Percentiles rank a stretch among this genome's conserved stretches.
phyloP scores from a whole-genome alignment of 768 basidiomycete species.

The Xerocomellus chrysenteron region DNA sequence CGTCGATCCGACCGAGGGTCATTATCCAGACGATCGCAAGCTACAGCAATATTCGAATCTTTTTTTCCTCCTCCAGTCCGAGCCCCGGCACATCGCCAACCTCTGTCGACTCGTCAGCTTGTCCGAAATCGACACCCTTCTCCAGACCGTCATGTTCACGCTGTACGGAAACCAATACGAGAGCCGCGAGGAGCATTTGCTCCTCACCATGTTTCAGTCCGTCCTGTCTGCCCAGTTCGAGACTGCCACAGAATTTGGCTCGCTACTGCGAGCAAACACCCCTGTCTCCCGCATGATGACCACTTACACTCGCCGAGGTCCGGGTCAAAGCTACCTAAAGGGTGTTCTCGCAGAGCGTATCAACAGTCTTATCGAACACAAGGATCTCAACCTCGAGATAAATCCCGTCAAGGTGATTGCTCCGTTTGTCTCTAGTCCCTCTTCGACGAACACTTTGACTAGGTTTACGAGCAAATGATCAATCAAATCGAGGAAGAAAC shows the following conservation, averaged over 20 bases:
- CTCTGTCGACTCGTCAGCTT: conserved; percentile 95
- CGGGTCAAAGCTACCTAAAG: conserved; percentile 98
- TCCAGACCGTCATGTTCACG: conserved; percentile 99
- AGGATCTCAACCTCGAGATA: conserved; percentile 98
- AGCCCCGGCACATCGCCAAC: conserved; percentile 95
- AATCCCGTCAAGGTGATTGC: conserved; percentile 88
- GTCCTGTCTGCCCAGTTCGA: conserved; percentile 99
- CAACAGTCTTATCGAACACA: conserved; percentile 98
- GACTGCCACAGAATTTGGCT: conserved; percentile 98
- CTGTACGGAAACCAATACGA: conserved; percentile 99
- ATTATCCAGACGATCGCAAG: conserved; percentile 92
- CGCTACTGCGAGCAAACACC: conserved; percentile 95
- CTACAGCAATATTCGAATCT: conserved; percentile 96
- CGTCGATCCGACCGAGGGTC: conserved; percentile 87
- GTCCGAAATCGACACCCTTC: conserved; percentile 96
- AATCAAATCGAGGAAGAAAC: conserved; percentile 98
- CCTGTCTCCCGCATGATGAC: conserved; percentile 99
- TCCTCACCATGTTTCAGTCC: conserved; percentile 99
- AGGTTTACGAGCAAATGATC: conserved; percentile 99
- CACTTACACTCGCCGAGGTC: conserved; percentile 97
- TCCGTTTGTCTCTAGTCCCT: neutral
- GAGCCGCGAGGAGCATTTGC: conserved; percentile 94
- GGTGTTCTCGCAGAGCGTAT: conserved; percentile 96
- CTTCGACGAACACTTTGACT: neutral
- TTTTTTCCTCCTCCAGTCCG: conserved; percentile 97